Evolutionary conservation across 257 asterid genomes (phyloP).

Genomic region (Linderniella brevidens): DNA sequence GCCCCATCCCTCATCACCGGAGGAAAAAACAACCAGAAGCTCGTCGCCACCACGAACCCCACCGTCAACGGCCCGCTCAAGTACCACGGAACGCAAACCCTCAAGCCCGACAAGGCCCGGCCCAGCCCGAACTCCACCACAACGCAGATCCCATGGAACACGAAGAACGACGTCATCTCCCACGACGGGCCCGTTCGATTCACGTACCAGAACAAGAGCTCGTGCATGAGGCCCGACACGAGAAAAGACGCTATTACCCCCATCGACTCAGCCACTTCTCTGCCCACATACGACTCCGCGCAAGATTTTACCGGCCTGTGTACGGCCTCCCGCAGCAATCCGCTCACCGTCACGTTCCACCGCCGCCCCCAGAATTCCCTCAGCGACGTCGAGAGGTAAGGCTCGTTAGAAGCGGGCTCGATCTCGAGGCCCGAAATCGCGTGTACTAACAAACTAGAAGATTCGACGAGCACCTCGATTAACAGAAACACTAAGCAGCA

Average conservation of each 20-base stretch:
- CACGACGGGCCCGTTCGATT: constrained; percentile 33
- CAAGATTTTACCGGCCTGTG: constrained; percentile 29
- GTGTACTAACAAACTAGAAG: constrained; percentile 13
- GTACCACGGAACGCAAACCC: constrained; percentile 18
- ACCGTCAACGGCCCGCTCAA: constrained; percentile 18
- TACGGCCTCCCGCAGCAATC: constrained; percentile 24
- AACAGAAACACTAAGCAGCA: constrained; percentile 19
- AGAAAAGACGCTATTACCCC: constrained; percentile 33
- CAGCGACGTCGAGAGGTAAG: constrained; percentile 44
- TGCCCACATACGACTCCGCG: constrained; percentile 12
- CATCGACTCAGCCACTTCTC: constrained; percentile 13
- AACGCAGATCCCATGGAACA: constrained; percentile 39
- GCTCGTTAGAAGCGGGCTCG: constrained; percentile 46
- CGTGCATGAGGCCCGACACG: constrained; percentile 58
- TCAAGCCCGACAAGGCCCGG: constrained; percentile 10
- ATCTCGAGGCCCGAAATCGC: constrained; percentile 23
- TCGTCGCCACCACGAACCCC: constrained; percentile 23
- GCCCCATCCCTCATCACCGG: constrained; percentile 27
- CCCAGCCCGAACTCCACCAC: constrained; percentile 21
- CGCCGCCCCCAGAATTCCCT: constrained; percentile 64
- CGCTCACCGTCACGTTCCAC: constrained; percentile 47
- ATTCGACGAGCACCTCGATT: constrained; percentile 21
- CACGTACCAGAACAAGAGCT: constrained; percentile 31
- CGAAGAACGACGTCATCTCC: constrained; percentile 53
- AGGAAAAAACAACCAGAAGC: constrained; percentile 30